Evolutionary conservation across 2,329 filamentous ascomycete species (phyloP).

Genomic region (Talaromyces sp.): DNA sequence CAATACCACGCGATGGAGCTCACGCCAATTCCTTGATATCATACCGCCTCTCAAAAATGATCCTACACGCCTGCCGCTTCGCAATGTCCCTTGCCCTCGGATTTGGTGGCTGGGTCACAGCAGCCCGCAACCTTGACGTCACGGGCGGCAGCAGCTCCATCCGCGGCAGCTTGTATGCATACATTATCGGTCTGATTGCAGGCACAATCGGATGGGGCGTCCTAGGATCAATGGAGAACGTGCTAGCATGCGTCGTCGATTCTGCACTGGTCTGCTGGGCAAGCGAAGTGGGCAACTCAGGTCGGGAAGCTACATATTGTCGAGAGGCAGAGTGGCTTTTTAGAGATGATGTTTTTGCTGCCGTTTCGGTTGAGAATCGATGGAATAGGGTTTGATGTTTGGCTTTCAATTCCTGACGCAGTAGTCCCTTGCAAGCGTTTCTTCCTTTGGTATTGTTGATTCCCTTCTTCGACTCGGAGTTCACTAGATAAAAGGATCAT

Average conservation of each 20-base stretch:
- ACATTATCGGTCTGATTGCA: conserved; percentile 86
- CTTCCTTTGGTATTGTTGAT: background rate
- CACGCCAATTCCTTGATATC: conserved; percentile 62
- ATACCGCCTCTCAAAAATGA: conserved; percentile 84
- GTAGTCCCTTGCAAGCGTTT: background rate
- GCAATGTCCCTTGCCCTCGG: conserved; percentile 87
- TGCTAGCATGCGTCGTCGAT: conserved; percentile 81
- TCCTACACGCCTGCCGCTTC: conserved; percentile 84
- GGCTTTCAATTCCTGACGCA: background rate
- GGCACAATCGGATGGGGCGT: conserved; percentile 94
- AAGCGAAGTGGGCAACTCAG: conserved; percentile 70
- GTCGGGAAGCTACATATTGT: conserved; percentile 69
- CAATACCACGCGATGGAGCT: conserved; percentile 40
- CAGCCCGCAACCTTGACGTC: conserved; percentile 72
- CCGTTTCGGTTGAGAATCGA: conserved; percentile 1
- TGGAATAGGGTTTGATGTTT: conserved; percentile 17
- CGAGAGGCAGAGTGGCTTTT: conserved; percentile 87
- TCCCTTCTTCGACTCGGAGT: background rate
- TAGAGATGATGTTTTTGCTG: conserved; percentile 51
- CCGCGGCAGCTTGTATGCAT: conserved; percentile 85
- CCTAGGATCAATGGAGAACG: conserved; percentile 83
- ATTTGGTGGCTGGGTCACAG: conserved; percentile 95
- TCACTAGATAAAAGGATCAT: background rate
- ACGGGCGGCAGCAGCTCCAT: conserved; percentile 45
- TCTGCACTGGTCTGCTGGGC: conserved; percentile 91